A percentile compares a stretch with the other conserved stretches of the same genome.
Conservation (phyloP, 2,329 filamentous ascomycete species). For the Paraphaeosphaeria minitans region DNA sequence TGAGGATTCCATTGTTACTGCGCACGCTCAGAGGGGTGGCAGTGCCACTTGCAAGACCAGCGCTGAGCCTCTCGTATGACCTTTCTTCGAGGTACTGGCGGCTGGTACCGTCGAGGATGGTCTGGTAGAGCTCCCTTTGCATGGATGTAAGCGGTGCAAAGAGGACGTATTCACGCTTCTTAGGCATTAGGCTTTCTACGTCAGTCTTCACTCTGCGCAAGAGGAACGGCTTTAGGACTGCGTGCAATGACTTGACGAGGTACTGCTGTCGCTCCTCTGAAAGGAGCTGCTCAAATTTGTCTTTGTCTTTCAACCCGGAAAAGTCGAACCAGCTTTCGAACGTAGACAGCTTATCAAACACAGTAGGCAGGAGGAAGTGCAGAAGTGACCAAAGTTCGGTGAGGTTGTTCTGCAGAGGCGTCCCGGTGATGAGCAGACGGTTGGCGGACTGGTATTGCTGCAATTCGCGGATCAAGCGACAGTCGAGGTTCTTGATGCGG, state of each 20-base stretch:
- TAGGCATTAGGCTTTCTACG: constrained; percentile 87
- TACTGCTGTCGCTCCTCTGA: constrained; percentile 78
- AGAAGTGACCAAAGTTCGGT: constrained; percentile 93
- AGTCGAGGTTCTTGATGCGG: constrained; percentile 95
- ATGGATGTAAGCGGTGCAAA: constrained; percentile 91
- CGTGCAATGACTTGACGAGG: constrained; percentile 84
- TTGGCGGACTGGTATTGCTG: constrained; percentile 90
- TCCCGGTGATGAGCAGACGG: constrained; percentile 89
- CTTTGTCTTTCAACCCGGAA: constrained; percentile 83
- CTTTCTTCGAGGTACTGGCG: constrained; percentile 73
- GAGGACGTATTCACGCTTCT: constrained; percentile 94
- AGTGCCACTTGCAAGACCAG: constrained; percentile 46
- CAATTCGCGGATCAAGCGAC: constrained; percentile 85
- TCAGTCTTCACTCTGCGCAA: constrained; percentile 90
- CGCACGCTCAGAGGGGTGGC: constrained; percentile 55
- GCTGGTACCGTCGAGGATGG: constrained; percentile 65
- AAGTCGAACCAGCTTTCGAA: constrained; percentile 99
- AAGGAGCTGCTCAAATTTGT: constrained; percentile 77
- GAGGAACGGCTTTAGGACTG: constrained; percentile 89
- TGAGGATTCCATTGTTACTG: constrained; percentile 56
- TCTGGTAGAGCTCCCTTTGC: constrained; percentile 88
- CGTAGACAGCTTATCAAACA: constrained; percentile 90
- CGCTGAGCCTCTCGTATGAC: constrained; percentile 67
- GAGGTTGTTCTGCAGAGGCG: constrained; percentile 92
- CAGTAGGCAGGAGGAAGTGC: constrained; percentile 88